Percentiles rank a stretch among this genome's conserved stretches.
These are phyloP conservation scores for Croton setiger DNA, from an alignment of 441 rosid genomes.

Conservation along the genomic window DNA sequence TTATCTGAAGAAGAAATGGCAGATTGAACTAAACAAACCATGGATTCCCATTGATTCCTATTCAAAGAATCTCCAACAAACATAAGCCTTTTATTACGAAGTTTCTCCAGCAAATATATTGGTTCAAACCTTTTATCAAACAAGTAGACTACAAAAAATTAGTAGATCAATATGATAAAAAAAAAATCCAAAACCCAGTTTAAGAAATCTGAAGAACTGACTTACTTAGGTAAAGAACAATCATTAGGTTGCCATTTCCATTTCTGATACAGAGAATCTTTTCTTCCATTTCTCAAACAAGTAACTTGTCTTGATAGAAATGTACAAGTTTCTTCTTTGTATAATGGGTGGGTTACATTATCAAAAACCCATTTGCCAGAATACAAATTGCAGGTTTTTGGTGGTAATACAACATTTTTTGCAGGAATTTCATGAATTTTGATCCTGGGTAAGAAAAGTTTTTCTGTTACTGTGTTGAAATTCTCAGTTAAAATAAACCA, in stretches of 20 bases:
- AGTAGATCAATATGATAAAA: neutral
- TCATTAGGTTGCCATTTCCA: constrained; percentile 91
- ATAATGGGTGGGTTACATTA: constrained; percentile 50
- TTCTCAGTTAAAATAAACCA: constrained; percentile 2
- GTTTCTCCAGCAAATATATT: constrained; percentile 60
- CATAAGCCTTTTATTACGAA: constrained; percentile 80
- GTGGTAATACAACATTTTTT: constrained; percentile 32
- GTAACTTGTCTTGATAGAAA: constrained; percentile 74
- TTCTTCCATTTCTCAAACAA: constrained; percentile 75
- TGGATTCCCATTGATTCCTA: constrained; percentile 90
- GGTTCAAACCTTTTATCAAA: constrained; percentile 54
- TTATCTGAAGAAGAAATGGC: constrained; percentile 46
- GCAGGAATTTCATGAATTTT: neutral
- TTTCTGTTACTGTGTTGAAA: constrained; percentile 9
- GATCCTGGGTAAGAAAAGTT: constrained; percentile 3
- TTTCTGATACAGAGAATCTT: constrained; percentile 62
- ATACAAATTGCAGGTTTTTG: constrained; percentile 63
- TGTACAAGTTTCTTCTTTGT: constrained; percentile 66
- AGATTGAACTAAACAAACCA: constrained; percentile 79
- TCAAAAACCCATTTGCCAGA: constrained; percentile 79
- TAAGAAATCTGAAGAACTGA: neutral
- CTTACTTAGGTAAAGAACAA: constrained; percentile 69
- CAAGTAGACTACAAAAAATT: neutral
- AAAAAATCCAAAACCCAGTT: neutral
- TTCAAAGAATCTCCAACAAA: constrained; percentile 88